Conservation (phyloP, 441 rosid species). For the Erodium trifolium region DNA sequence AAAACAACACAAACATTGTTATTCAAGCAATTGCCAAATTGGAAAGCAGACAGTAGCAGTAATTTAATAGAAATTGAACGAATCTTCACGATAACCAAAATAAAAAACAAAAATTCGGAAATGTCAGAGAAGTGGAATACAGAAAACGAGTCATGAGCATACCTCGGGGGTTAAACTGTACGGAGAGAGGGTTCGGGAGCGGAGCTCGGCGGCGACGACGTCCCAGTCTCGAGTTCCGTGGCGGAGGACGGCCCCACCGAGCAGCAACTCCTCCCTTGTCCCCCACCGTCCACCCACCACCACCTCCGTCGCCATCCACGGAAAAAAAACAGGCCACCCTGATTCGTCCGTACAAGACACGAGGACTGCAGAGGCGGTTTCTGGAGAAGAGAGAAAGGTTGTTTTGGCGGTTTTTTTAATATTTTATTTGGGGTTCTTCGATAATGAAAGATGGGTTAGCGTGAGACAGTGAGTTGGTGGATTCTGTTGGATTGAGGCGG, state of each 20-base stretch:
- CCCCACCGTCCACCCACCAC: constrained; percentile 44
- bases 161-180: constrained; percentile 69
- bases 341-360: background rate
- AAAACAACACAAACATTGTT: background rate
- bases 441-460: constrained; percentile 16
- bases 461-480: constrained; percentile 43
- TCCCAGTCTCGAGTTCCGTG: constrained; percentile 74
- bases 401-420: constrained; percentile 10
- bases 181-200: constrained; percentile 46
- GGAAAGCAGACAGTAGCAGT: background rate
- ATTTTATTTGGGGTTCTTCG: background rate
- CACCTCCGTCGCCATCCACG: constrained; percentile 24
- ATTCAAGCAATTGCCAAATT: background rate
- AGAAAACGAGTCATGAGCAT: no score
- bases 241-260: constrained; percentile 88
- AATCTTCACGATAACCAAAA: no score
- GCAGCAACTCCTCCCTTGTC: constrained; percentile 84
- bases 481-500: constrained; percentile 16
- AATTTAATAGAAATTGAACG: no score
- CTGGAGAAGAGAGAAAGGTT: constrained; percentile 7
- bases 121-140: no score
- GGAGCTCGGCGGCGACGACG: constrained; percentile 66
- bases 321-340: background rate
- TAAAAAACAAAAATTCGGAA: no score
- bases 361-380: constrained; percentile 23